Percentiles rank a stretch among this genome's conserved stretches.
Conservation (phyloP, 2,329 filamentous ascomycete genomes). For the Microcyclospora tardicrescens region DNA sequence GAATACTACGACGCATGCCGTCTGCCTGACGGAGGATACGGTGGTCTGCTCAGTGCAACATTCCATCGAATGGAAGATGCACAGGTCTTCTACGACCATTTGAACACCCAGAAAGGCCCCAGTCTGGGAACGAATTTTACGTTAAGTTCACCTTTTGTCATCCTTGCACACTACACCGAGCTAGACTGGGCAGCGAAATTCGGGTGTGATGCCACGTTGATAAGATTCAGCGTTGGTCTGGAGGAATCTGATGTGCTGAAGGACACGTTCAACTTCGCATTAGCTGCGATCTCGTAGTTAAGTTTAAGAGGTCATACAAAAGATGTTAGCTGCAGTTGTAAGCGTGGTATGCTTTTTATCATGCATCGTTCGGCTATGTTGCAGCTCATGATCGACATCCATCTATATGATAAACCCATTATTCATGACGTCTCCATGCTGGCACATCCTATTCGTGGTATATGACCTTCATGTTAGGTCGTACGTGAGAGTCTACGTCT, state of each 20-base stretch:
- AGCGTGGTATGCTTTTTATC: no score
- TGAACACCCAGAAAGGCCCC: conserved; percentile 85
- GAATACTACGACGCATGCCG: conserved; percentile 67
- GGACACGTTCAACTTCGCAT: conserved; percentile 52
- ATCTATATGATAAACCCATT: no score
- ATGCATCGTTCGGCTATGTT: no score
- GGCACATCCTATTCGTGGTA: no score
- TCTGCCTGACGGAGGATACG: conserved; percentile 63
- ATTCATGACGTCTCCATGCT: no score
- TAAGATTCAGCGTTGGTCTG: conserved; percentile 80
- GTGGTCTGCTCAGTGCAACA: conserved; percentile 73
- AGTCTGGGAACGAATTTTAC: conserved; percentile 97
- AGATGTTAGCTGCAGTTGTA: no score
- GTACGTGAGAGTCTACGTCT: no score
- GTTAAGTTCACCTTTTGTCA: conserved; percentile 73
- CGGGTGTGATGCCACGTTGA: conserved; percentile 66
- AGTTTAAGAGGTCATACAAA: not conserved
- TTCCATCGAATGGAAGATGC: conserved; percentile 61
- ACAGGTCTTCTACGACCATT: conserved; percentile 67
- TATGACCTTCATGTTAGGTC: no score
- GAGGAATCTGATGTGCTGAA: conserved; percentile 61
- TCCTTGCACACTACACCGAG: conserved; percentile 84
- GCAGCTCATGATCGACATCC: no score
- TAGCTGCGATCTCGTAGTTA: conserved; percentile 41
- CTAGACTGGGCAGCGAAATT: conserved; percentile 78